Conservation (phyloP, 1,284 basidiomycete species). For the Grifola frondosa region DNA sequence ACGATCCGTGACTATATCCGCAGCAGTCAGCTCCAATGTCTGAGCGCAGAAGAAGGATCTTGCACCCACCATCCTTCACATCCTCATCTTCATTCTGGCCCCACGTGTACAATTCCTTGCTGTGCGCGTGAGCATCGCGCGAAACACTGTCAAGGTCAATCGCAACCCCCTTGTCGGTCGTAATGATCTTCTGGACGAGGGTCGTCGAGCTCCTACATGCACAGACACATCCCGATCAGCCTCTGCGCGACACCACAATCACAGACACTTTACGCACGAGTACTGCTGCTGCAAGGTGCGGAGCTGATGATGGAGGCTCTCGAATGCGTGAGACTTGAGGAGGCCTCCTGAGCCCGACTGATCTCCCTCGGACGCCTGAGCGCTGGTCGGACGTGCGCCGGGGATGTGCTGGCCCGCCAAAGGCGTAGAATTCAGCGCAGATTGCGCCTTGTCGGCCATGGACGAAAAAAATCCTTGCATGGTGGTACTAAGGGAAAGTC, state of each 20-base stretch:
- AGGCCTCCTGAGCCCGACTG: slow-evolving; percentile 17
- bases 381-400: slow-evolving; percentile 26
- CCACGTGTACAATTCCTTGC: slow-evolving; percentile 82
- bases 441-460: slow-evolving; percentile 73
- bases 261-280: slow-evolving; percentile 59
- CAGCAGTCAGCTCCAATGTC: slow-evolving; percentile 1
- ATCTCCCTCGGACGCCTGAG: slow-evolving; percentile 30
- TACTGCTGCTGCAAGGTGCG: slow-evolving; percentile 74
- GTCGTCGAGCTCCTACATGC: slow-evolving; percentile 46
- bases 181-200: slow-evolving; percentile 73
- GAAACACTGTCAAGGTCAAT: slow-evolving; percentile 67
- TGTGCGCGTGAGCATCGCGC: slow-evolving; percentile 65
- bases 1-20: slow-evolving; percentile 64
- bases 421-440: slow-evolving; percentile 57
- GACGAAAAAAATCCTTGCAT: slow-evolving; percentile 67
- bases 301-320: slow-evolving; percentile 67
- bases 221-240: background rate
- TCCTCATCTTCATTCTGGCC: slow-evolving; percentile 68
- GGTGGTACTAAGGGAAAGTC: slow-evolving; percentile 15
- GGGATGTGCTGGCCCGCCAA: slow-evolving; percentile 55
- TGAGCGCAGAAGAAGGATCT: background rate
- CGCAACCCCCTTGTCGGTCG: slow-evolving; percentile 69
- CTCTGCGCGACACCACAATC: too few relatives aligned
- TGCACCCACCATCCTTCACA: slow-evolving; percentile 67
- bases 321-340: slow-evolving; percentile 47